Evolutionary conservation across 2,329 filamentous ascomycete species (phyloP).

Genomic region (Trichoderma guizhouense): DNA sequence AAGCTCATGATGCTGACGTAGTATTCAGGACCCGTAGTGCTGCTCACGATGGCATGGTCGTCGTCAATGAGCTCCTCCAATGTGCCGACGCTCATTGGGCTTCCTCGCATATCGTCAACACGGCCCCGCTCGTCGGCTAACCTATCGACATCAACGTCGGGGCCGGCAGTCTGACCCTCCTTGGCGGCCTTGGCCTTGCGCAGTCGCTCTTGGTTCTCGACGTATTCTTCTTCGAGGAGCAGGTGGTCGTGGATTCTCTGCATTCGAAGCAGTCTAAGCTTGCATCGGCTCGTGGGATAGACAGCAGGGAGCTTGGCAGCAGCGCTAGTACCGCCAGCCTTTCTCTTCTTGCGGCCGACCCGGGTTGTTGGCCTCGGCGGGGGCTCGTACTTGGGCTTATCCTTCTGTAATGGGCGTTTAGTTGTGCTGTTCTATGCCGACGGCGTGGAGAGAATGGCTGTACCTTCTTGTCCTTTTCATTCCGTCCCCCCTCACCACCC

Average conservation of each 20-base stretch:
- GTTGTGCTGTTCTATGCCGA: not conserved
- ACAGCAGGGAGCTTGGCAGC: slow-evolving; percentile 92
- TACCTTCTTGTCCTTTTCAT: slow-evolving; percentile 94
- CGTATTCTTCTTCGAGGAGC: slow-evolving; percentile 94
- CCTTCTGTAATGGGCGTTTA: slow-evolving; percentile 63
- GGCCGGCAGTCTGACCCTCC: slow-evolving; percentile 63
- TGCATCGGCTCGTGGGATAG: slow-evolving; percentile 95
- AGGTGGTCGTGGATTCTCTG: slow-evolving; percentile 98
- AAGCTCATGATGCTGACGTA: slow-evolving; percentile 99
- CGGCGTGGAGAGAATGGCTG: slow-evolving; percentile 8
- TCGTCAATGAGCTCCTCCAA: slow-evolving; percentile 99
- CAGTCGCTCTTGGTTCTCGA: slow-evolving; percentile 96
- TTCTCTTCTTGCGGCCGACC: slow-evolving; percentile 98
- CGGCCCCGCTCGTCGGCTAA: slow-evolving; percentile 92
- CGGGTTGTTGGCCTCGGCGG: slow-evolving; percentile 95
- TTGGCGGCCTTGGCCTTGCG: slow-evolving; percentile 85
- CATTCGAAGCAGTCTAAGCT: slow-evolving; percentile 94
- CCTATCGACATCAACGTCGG: slow-evolving; percentile 72
- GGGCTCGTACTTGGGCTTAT: slow-evolving; percentile 99
- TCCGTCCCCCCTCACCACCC: slow-evolving; percentile 68
- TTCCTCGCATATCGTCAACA: slow-evolving; percentile 97
- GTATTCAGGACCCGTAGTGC: slow-evolving; percentile 95
- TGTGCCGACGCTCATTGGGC: slow-evolving; percentile 96
- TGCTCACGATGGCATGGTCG: slow-evolving; percentile 97
- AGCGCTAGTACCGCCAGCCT: slow-evolving; percentile 85